Evolutionary conservation across 108 stramenopile genomes (phyloP).

Genomic region (Skeletonema marinoi): DNA sequence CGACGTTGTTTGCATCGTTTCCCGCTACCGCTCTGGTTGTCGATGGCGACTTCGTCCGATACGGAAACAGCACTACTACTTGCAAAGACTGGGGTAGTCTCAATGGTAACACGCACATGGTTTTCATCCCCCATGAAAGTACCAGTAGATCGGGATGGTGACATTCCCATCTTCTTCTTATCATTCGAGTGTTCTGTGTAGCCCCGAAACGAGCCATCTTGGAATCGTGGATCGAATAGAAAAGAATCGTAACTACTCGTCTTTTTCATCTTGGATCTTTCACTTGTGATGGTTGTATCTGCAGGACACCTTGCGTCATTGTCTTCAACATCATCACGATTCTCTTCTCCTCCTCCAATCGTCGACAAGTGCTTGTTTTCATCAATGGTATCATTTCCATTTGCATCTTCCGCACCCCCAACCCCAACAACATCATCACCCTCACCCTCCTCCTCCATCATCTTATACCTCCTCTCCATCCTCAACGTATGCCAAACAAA

Average conservation of each 20-base stretch:
- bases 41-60: neutral
- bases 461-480: slow-evolving; percentile 18
- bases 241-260: slow-evolving; percentile 22
- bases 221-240: slow-evolving; percentile 43
- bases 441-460: neutral
- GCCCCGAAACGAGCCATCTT: slow-evolving; percentile 11
- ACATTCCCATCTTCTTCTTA: neutral
- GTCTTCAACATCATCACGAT: neutral
- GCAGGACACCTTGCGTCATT: neutral
- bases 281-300: neutral
- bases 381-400: neutral
- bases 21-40: neutral
- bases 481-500: slow-evolving; percentile 37
- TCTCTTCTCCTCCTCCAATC: neutral
- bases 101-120: neutral
- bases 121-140: neutral
- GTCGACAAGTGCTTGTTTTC: neutral
- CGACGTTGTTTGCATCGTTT: neutral
- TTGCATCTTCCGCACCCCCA: neutral
- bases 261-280: neutral
- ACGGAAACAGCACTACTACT: neutral
- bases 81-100: neutral
- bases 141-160: neutral
- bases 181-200: neutral
- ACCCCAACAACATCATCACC: neutral